Evolutionary conservation across 1,139 yeast species (phyloP), one percentile per base, ranked within the genome.

Genomic region (Sugiyamaella japonica): DNA sequence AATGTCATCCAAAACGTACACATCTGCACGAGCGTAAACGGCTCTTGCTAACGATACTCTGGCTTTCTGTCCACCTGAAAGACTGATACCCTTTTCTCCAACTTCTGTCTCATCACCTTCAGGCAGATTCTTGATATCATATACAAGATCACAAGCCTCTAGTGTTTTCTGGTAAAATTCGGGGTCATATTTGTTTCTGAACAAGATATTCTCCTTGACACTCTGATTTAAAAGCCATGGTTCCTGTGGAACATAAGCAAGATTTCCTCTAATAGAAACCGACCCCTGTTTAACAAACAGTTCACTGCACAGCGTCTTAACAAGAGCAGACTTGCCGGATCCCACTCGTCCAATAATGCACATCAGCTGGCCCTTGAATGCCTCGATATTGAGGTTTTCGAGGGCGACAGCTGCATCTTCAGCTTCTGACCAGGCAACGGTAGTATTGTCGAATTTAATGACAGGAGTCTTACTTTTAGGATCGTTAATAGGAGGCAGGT

Each of bases 21-120:
- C 77, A 66, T 89, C 96, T 0, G 95, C 86, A 54, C 95, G 77
- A 6, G 95, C 79, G 66, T 89, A 89, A 1, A 89, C 93, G 2
- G 96, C 96, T 65, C 97, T 79, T 0, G 97, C 96, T 54, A 89
- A 76, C 5, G 93, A 81, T 29, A 89, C 78, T 65, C 97, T 80
- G 0, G 96, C 96, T 72, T 87, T 89, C 70, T 89, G 97, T 20
- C 97, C 97, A 51, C 97, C 97, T 17, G 95, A 86, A 54, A 89
- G 76, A 2, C 95, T 84, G 54, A 89, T 46, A 45, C 54, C 54
- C 36, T 87, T 87, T 70, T 89, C 96, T 50, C 97, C 97, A 53
- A 89, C 96, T 61, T 85, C 80, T 1, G 97, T 89, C 50, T 77
- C 80, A 66, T 89, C 96, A 15, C 95, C 93, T 67, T 87, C 87